phyloP scores from a whole-genome alignment of 352 stramenopile genomes.

The Phytophthora agathidicida region DNA sequence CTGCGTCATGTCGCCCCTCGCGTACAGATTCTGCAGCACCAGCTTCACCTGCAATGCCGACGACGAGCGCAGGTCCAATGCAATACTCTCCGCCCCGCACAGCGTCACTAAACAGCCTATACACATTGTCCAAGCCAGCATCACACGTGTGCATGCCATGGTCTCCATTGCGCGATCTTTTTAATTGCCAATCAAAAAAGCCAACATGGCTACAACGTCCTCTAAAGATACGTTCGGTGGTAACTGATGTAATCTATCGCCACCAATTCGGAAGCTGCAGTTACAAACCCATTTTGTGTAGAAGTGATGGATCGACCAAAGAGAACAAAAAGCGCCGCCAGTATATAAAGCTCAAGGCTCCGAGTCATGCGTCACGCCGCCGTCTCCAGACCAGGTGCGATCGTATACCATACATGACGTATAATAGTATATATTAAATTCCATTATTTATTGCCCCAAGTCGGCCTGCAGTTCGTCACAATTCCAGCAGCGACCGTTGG shows the following conservation, averaged over 20 bases:
- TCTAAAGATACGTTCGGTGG: conserved; percentile 12
- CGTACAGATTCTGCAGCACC: conserved; percentile 46
- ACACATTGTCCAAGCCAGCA: not conserved
- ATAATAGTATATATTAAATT: no score
- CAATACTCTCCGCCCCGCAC: not conserved
- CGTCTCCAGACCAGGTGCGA: not conserved
- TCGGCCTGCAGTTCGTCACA: no score
- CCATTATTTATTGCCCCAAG: no score
- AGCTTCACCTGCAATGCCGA: conserved; percentile 38
- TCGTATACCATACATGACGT: no score
- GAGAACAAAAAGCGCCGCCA: conserved; percentile 6
- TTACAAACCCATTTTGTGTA: not conserved
- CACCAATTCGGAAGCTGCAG: not conserved
- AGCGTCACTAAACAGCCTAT: not conserved
- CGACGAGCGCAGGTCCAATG: conserved; percentile 22
- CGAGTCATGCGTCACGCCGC: conserved; percentile 11
- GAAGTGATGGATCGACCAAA: not conserved
- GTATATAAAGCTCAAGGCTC: conserved; percentile 4
- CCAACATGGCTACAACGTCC: not conserved
- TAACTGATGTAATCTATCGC: not conserved
- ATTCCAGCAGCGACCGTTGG: no score
- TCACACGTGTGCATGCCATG: not conserved
- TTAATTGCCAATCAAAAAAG: conserved; percentile 18
- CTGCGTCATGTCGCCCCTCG: conserved; percentile 48
- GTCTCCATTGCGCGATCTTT: no score